Evolutionary conservation across 1,284 basidiomycete genomes (phyloP).

Genomic region (Ceratobasidium sp.): DNA sequence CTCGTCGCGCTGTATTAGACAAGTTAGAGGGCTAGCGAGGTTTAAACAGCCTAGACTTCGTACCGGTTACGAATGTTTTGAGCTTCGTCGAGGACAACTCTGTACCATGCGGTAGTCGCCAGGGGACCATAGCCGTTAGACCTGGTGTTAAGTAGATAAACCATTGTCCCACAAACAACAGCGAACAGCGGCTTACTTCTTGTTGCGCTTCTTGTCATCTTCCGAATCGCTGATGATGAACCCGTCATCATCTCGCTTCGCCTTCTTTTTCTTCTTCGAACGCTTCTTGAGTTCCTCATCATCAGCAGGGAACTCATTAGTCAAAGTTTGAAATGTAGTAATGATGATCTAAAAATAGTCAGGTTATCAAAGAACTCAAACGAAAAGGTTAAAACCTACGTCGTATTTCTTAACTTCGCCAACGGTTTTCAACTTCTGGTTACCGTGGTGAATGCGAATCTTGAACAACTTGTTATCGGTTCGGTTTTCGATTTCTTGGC

Average conservation of each 20-base stretch:
- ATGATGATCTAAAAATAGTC: conserved; percentile 65
- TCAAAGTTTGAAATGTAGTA: conserved; percentile 77
- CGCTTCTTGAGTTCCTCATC: conserved; percentile 27
- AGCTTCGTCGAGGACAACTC: conserved; percentile 77
- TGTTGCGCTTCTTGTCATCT: conserved; percentile 60
- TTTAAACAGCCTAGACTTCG: background rate
- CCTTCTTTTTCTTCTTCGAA: too few species aligned
- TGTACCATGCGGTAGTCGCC: conserved; percentile 70
- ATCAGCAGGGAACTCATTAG: conserved; percentile 64
- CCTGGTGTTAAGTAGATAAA: too few species aligned
- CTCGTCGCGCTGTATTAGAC: conserved; percentile 66
- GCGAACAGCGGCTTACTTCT: conserved; percentile 58
- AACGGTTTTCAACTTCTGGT: conserved; percentile 70
- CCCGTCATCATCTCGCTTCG: conserved; percentile 60
- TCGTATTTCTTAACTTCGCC: conserved; percentile 68
- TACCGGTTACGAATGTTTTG: conserved; percentile 78
- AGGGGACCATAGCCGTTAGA: conserved; percentile 61
- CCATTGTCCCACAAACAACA: background rate
- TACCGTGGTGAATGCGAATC: conserved; percentile 76
- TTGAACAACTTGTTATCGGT: conserved; percentile 71
- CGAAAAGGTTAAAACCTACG: conserved; percentile 57
- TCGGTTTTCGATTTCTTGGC: conserved; percentile 75
- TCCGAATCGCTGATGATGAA: conserved; percentile 46
- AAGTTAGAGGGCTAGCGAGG: conserved; percentile 19
- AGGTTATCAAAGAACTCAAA: background rate